Evolutionary conservation across 345 rosid species (phyloP).

Genomic region (Streptanthus diversifolius): DNA sequence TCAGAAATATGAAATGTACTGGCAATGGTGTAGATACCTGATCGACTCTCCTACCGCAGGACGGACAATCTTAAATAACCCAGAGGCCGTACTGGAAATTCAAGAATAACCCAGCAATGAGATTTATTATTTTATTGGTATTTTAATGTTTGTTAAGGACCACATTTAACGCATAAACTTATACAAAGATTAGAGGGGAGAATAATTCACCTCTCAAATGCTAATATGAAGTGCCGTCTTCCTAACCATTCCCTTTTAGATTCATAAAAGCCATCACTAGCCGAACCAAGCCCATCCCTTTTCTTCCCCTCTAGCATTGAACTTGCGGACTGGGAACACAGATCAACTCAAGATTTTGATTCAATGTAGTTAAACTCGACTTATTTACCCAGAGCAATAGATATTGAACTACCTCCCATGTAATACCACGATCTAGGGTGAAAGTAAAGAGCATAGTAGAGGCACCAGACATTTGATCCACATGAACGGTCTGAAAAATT

Average conservation of each 20-base stretch:
- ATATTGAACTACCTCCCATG: constrained; percentile 72
- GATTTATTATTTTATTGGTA: neutral
- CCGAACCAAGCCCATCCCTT: constrained; percentile 77
- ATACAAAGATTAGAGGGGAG: neutral
- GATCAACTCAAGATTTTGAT: constrained; percentile 15
- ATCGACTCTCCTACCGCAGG: constrained; percentile 95
- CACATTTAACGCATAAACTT: neutral
- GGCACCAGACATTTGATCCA: constrained; percentile 95
- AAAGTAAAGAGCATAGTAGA: constrained; percentile 85
- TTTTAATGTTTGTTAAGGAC: neutral
- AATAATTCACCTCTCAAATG: constrained; percentile 77
- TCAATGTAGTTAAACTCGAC: constrained; percentile 7
- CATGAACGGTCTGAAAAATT: constrained; percentile 74
- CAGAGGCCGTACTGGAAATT: constrained; percentile 65
- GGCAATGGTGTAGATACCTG: constrained; percentile 47
- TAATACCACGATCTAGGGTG: constrained; percentile 86
- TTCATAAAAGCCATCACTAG: constrained; percentile 89
- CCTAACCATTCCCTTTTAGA: constrained; percentile 98
- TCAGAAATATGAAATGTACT: constrained; percentile 8
- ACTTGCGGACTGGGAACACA: constrained; percentile 62
- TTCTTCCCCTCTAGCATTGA: constrained; percentile 69
- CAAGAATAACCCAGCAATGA: constrained; percentile 23
- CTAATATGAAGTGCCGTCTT: constrained; percentile 80
- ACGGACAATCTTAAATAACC: constrained; percentile 78
- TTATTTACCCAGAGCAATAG: neutral